Evolutionary conservation across 1,284 basidiomycete species (phyloP), one percentile per base, ranked within the genome.

Genomic region (Megacollybia platyphylla): DNA sequence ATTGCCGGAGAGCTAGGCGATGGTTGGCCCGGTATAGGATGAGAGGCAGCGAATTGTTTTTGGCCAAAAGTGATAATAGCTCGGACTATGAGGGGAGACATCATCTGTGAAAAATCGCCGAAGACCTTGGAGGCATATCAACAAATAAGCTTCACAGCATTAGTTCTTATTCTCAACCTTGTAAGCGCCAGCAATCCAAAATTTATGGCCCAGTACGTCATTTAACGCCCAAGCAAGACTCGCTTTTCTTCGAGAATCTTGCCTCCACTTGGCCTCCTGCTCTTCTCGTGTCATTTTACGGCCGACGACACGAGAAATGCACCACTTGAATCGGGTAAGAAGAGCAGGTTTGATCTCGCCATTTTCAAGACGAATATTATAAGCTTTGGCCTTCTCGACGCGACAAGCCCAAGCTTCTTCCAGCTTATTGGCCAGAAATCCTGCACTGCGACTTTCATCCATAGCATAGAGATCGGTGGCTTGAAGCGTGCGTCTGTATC

Each of bases 381-480:
- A 79, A 7, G 67, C 62, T 4, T 70, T 58, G 1, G 76, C 76
- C 2, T 59, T 63, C 13, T 57, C 37, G 13, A 65, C 61, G 40
- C 76, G 63, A 11, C 57, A 56, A 2, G 53, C 59, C 73, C 73
- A 79, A 20, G 67, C 63, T n/a, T 54, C 62, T 47, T 71, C 71
- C 15, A 73, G 65, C 45, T 64, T 63, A 5, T 58, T 56, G 3
- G 77, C 71, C 26, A 86, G 64, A 13, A 53, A 48, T 0, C 65
- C 70, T 7, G 76, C 57, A 49, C 74, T 65, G 24, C 74, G 68
- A 7, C 65, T 59, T 1, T 63, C 56, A 50, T 80, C 77, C 56
- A 86, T 63, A 54, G 75, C 76, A 76, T 79, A 83, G n/a, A 84
- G 57, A 55, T 86, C 82, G 0, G 79, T 73, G 0, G 79, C 80